Evolutionary conservation across 371 early-diverging fungal genomes (phyloP).

Genomic region (Mucor ambiguus): DNA sequence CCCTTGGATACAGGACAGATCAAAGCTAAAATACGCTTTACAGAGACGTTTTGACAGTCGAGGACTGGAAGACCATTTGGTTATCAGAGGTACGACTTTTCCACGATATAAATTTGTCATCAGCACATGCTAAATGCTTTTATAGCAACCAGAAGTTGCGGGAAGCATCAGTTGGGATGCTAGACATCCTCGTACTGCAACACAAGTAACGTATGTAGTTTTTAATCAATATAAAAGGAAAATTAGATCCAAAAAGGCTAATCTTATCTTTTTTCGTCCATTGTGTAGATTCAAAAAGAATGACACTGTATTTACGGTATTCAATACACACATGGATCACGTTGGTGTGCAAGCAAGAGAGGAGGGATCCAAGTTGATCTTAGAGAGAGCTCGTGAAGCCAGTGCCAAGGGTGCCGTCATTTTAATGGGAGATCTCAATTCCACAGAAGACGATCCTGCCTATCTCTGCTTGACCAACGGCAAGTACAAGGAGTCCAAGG

Average conservation of each 20-base stretch:
- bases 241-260: background rate
- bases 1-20: background rate
- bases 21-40: background rate
- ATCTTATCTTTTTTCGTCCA: background rate
- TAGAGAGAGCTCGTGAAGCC: slow-evolving; percentile 22
- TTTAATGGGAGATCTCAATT: slow-evolving; percentile 48
- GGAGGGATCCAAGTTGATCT: slow-evolving; percentile 30
- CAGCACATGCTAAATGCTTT: background rate
- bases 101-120: background rate
- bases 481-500: slow-evolving; percentile 16
- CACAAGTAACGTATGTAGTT: slow-evolving; percentile 34
- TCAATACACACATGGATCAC: slow-evolving; percentile 49
- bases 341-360: slow-evolving; percentile 31
- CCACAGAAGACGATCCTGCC: slow-evolving; percentile 40
- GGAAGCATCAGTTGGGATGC: slow-evolving; percentile 51
- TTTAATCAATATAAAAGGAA: background rate
- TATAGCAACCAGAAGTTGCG: slow-evolving; percentile 36
- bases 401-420: slow-evolving; percentile 20
- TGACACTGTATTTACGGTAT: slow-evolving; percentile 27
- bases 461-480: slow-evolving; percentile 35
- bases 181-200: slow-evolving; percentile 42
- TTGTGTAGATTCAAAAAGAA: slow-evolving; percentile 35
- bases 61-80: slow-evolving; percentile 43
- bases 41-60: slow-evolving; percentile 33
- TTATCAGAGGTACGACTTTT: slow-evolving; percentile 37